Base-by-base conservation (phyloP, 2,329 filamentous ascomycete genomes). In the Chalaropsis ovoidea region DNA sequence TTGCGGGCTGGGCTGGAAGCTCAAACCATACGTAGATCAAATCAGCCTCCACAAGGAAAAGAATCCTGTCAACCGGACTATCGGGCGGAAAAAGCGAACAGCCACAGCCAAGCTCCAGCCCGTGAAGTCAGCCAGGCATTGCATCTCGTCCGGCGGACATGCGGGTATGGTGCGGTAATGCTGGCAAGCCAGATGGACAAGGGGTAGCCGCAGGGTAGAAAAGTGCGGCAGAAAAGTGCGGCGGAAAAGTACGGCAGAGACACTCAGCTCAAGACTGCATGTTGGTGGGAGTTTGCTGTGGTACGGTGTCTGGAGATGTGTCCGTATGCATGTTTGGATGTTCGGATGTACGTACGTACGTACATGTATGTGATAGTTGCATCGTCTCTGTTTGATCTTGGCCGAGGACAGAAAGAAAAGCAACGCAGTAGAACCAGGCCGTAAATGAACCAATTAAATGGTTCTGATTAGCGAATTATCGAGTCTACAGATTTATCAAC, bases 351-450 rank as follows among this genome's bases (percentile, higher is more conserved):
- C 7, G 31, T 31, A 35, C 52, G 13, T 5, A 31, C 17, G 17
- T 56, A n/a, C 22, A 27, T 56, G 19, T 17, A 54, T 15, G 13
- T 8, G 19, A 49, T 24, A 22, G 47, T 31, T 31, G 52, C 27
- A 31, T 56, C 24, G 52, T 56, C 24, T 56, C 52, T 56, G 27
- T n/a, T 56, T 56, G 52, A 56, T 56, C 27, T 56, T 56, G 52
- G 17, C 52, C 52, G 27, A 56, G 10, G 47, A 15, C 42, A 43
- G n/a, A n/a, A n/a, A n/a, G n/a, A n/a, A 43, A 43, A n/a, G 11
- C 42, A 43, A 13, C 42, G 31, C 31, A 31, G 31, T 6, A 31
- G 31, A 43, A 10, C 11, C 11, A 17, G 17, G 13, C 27, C 24
- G 52, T 13, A 56, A 10, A 31, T 19, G 52, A 56, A 22, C 52